Evolutionary conservation across 768 basidiomycete species (phyloP), one percentile per base, ranked within the genome.

Genomic region (Leucocoprinus leucothites): DNA sequence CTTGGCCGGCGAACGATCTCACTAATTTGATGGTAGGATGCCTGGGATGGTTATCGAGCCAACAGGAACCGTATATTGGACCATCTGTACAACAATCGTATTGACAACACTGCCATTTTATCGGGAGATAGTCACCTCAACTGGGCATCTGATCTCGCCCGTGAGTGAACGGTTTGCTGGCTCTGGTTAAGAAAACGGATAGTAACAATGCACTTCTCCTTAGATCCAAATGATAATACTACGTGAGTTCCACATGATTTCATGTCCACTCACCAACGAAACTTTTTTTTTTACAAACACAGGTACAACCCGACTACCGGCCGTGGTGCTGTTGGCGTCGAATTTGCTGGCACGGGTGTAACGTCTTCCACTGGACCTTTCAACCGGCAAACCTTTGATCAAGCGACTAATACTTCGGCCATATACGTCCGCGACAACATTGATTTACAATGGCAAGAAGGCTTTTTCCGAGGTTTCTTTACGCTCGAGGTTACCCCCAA

Each of bases 111-210:
- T 1, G 63, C 83, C 55, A 75, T 84, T 51, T 69, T 84, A n/a
- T 72, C 82, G n/a, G 82, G 83, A 11, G 83, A 85, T 61, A 80
- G 79, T 50, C 82, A 85, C 60, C 80, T 80, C 3, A 82, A 82
- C 63, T 83, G 82, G 82, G 82, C 78, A 13, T 82, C 78, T 41
- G 82, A 84, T 60, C 71, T 82, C 14, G 75, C 79, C 35, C 76
- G 80, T 56, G 19, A 49, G 54, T 49, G 18, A 13, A 9, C 11
- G 6, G 16, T 25, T 9, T 48, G 5, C 21, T 25, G n/a, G n/a
- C n/a, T n/a, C n/a, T n/a, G n/a, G n/a, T 34, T 13, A 26, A 24
- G 5, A 42, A 11, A 21, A 31, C 18, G 7, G 8, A 22, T 25
- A 8, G n/a, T 16, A 16, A 19, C 14, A 3, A 2, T 7, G 13